Percentiles rank a stretch among this genome's conserved stretches.
These are phyloP conservation scores for Sphagnurus paluster DNA, from an alignment of 1,284 basidiomycete species.

Conservation along the genomic window DNA sequence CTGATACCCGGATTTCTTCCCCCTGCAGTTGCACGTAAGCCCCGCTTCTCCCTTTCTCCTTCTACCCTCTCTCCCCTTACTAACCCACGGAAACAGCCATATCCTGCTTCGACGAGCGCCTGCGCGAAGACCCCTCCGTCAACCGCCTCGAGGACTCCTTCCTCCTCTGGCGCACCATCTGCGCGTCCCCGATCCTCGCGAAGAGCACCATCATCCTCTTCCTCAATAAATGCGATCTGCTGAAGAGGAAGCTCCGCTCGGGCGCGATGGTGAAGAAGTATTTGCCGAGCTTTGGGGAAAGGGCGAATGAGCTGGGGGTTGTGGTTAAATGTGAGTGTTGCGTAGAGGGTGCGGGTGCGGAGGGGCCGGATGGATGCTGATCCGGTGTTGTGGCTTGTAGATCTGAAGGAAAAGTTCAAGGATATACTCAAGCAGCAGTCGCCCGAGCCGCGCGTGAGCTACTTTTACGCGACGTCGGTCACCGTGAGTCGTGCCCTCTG, in stretches of 20 bases:
- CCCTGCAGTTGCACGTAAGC: conserved; percentile 34
- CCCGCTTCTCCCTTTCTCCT: not conserved
- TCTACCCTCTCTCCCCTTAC: not conserved
- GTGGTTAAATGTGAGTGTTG: conserved; percentile 48
- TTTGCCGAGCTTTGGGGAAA: conserved; percentile 59
- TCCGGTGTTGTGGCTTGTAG: conserved; percentile 21
- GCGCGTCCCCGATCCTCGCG: conserved; percentile 54
- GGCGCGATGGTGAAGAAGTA: conserved; percentile 58
- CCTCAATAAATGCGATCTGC: conserved; percentile 67
- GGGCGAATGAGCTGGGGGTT: conserved; percentile 50
- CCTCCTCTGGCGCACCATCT: conserved; percentile 60
- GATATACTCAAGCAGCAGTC: conserved; percentile 52
- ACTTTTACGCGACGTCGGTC: conserved; percentile 63
- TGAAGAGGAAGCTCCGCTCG: conserved; percentile 54
- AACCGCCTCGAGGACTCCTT: conserved; percentile 71
- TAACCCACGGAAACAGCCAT: conserved; percentile 39
- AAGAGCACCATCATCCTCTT: conserved; percentile 60
- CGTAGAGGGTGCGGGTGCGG: not conserved
- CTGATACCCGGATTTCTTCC: not conserved
- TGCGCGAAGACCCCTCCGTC: conserved; percentile 56
- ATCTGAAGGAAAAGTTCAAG: conserved; percentile 52
- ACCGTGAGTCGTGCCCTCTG: conserved; percentile 40
- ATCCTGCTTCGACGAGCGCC: conserved; percentile 64
- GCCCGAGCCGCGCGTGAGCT: conserved; percentile 46
- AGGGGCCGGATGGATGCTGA: no score